Percentiles rank a stretch among this genome's conserved stretches.
These are phyloP conservation scores for Talaromyces trachyspermus DNA, from an alignment of 495 filamentous ascomycete species.

Conservation along the genomic window DNA sequence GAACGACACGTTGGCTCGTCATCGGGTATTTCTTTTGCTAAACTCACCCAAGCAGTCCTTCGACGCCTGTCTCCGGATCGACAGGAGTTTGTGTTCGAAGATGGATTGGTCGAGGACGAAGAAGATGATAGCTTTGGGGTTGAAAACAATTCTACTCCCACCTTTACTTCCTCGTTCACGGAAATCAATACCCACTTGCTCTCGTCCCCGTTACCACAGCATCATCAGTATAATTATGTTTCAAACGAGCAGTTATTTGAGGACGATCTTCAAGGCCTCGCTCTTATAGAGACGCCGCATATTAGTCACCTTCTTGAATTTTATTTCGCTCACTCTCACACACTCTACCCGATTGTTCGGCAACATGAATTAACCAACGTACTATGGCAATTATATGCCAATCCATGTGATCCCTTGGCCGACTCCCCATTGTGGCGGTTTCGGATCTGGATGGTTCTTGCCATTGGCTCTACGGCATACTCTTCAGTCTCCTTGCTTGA, in stretches of 20 bases:
- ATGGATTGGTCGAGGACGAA: conserved; percentile 12
- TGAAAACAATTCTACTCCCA: conserved; percentile 9
- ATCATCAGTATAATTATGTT: conserved; percentile 11
- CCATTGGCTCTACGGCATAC: conserved; percentile 31
- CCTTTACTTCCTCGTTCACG: conserved; percentile 12
- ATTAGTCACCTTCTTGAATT: conserved; percentile 26
- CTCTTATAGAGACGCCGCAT: conserved; percentile 17
- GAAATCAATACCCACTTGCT: conserved; percentile 12
- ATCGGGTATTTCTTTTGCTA: conserved; percentile 30
- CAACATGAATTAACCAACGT: conserved; percentile 21
- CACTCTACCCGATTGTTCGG: conserved; percentile 30
- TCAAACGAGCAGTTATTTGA: background rate
- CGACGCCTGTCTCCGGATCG: conserved; percentile 38
- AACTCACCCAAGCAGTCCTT: conserved; percentile 33
- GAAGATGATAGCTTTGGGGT: conserved; percentile 2
- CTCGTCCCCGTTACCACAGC: conserved; percentile 14
- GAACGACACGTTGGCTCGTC: conserved; percentile 33
- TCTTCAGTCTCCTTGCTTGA: conserved; percentile 31
- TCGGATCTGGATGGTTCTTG: conserved; percentile 34
- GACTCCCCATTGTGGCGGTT: conserved; percentile 26
- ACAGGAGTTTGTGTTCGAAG: conserved; percentile 32
- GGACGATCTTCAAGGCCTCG: conserved; percentile 3
- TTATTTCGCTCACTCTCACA: conserved; percentile 37
- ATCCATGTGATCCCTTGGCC: conserved; percentile 18
- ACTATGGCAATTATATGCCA: conserved; percentile 20